Evolutionary conservation across 768 basidiomycete species (phyloP).

Genomic region (Suillus clintonianus): DNA sequence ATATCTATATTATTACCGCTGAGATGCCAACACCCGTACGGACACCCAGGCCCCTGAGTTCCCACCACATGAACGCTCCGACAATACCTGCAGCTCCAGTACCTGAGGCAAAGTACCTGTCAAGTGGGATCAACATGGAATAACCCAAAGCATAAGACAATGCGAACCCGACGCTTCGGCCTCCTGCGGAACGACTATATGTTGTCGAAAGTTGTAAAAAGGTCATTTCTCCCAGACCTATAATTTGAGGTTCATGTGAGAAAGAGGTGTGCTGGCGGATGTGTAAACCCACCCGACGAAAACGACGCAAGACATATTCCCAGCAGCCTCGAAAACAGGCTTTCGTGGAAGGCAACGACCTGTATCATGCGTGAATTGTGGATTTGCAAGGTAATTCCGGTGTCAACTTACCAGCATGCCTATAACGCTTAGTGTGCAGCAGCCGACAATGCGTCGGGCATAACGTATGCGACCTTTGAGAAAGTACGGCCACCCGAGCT

Average conservation of each 20-base stretch:
- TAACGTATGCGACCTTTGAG: conserved; percentile 88
- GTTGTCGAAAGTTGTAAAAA: conserved; percentile 92
- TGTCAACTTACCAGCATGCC: conserved; percentile 81
- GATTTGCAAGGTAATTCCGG: not conserved
- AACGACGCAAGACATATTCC: conserved; percentile 86
- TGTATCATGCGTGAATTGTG: conserved; percentile 28
- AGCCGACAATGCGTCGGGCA: conserved; percentile 68
- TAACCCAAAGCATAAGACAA: not conserved
- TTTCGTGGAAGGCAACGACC: conserved; percentile 77
- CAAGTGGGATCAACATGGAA: not conserved
- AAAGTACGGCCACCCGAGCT: conserved; percentile 91
- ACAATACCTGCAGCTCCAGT: conserved; percentile 94
- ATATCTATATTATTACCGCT: conserved; percentile 50
- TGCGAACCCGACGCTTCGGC: conserved; percentile 78
- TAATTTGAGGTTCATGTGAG: conserved; percentile 6
- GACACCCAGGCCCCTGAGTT: conserved; percentile 83
- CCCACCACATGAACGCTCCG: conserved; percentile 95
- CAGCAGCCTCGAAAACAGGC: conserved; percentile 66
- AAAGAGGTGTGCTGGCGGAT: not conserved
- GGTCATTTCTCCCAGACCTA: conserved; percentile 91
- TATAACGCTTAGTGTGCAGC: conserved; percentile 69
- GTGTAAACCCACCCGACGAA: conserved; percentile 62
- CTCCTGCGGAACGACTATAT: conserved; percentile 70
- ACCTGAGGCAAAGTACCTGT: conserved; percentile 88
- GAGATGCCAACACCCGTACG: conserved; percentile 80